phyloP scores from a whole-genome alignment of 345 rosid genomes.

The Populus deltoides region DNA sequence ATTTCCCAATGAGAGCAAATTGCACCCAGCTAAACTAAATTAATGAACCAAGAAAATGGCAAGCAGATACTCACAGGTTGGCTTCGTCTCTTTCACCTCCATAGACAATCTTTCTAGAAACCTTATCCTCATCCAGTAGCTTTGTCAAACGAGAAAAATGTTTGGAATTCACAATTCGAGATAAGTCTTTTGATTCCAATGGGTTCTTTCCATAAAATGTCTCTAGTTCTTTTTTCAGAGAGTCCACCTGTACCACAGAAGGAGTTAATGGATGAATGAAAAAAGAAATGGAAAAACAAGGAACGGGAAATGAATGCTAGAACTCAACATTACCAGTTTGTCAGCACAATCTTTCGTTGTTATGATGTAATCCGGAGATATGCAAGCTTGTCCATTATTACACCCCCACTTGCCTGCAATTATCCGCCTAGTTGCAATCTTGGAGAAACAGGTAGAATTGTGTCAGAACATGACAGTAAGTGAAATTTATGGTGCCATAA shows the following conservation, averaged over 20 bases:
- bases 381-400: slow-evolving; percentile 89
- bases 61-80: slow-evolving; percentile 58
- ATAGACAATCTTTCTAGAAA: slow-evolving; percentile 67
- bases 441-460: slow-evolving; percentile 20
- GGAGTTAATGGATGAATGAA: slow-evolving; percentile 13
- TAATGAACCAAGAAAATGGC: not conserved
- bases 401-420: slow-evolving; percentile 88
- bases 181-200: slow-evolving; percentile 74
- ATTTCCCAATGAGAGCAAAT: not conserved
- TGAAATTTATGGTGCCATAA: not conserved
- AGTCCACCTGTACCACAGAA: slow-evolving; percentile 50
- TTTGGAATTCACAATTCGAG: slow-evolving; percentile 72
- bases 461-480: slow-evolving; percentile 10
- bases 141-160: slow-evolving; percentile 77
- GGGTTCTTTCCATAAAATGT: slow-evolving; percentile 72
- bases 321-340: slow-evolving; percentile 57
- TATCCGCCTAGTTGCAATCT: slow-evolving; percentile 79
- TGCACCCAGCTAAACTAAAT: not conserved
- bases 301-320: not conserved
- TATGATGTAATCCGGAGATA: slow-evolving; percentile 81
- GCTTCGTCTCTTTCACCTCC: slow-evolving; percentile 75
- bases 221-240: slow-evolving; percentile 59
- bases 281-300: not conserved
- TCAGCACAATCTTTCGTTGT: slow-evolving; percentile 69
- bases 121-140: slow-evolving; percentile 80